Base-by-base conservation (phyloP, 202 grass and related monocot genomes). In the Musa balbisiana region DNA sequence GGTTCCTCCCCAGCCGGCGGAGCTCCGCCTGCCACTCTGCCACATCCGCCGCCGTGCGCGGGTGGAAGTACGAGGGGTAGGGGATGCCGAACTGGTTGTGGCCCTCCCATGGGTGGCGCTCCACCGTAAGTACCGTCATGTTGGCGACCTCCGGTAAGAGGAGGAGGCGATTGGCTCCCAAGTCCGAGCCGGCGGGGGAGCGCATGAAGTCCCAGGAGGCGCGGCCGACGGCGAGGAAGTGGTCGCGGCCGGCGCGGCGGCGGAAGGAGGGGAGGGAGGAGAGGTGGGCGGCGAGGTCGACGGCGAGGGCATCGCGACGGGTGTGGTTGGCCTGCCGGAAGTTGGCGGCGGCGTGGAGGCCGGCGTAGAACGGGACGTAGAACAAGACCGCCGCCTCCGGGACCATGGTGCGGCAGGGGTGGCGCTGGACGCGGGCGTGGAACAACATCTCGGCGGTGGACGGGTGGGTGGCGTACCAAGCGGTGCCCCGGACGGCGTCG, bases 31-130 rank as follows among this genome's bases (percentile, higher is more conserved):
- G 76, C 82, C 82, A 84, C 8, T 69, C 56, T 10, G 50, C 24
- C 4, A 84, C 49, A 58, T 84, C 82, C 12, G 56, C 23, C 12
- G 22, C 62, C 1, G 76, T 53, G 21, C 53, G 55, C 0, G 82
- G 82, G 72, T 84, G 82, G 76, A 84, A 84, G 58, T 79, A 84
- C 21, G 82, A 84, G 1, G 82, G 76, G 23, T 79, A 84, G 10
- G 82, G 82, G 51, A 84, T 79, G 4, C 69, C 76, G 51, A 84
- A 64, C 23, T 67, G 76, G 51, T 71, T 84, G 20, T 19, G 49
- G 75, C 76, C 71, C 16, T 29, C 23, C 53, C 16, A 17, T 2
- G 50, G 53, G 70, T 62, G 71, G 50, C 60, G 82, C 72, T 84
- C 69, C 11, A 84, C 76, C 1, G 72, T 74, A 16, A 84, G 76